A percentile compares a stretch with the other conserved stretches of the same genome.
Evolutionary conservation across 176 grass and related monocot species (phyloP).

Genomic region (Hordeum marinum): DNA sequence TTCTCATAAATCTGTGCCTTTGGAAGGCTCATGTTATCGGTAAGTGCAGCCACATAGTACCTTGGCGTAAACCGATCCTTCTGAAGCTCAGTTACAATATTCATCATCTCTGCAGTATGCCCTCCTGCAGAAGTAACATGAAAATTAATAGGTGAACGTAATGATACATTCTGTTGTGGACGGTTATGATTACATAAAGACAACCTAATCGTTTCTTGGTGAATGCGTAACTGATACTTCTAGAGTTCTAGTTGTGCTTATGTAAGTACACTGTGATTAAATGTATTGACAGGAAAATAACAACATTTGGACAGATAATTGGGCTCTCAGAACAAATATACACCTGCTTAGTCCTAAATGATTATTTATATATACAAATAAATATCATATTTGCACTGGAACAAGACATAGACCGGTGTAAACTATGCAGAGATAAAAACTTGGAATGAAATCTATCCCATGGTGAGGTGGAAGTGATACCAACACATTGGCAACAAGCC

Average conservation of each 20-base stretch:
- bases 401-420: not conserved
- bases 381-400: not conserved
- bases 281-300: not conserved
- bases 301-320: not conserved
- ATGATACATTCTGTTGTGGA: not conserved
- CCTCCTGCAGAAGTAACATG: slow-evolving; percentile 44
- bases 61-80: slow-evolving; percentile 78
- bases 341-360: not conserved
- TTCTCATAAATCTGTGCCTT: slow-evolving; percentile 82
- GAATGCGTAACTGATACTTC: not conserved
- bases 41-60: slow-evolving; percentile 82
- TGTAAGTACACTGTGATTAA: not conserved
- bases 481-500: not conserved
- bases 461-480: not conserved
- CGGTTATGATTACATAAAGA: not conserved
- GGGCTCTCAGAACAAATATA: not conserved
- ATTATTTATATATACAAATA: not conserved
- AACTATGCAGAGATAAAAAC: not conserved
- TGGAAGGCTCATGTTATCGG: slow-evolving; percentile 91
- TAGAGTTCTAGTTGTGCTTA: not conserved
- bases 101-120: slow-evolving; percentile 95
- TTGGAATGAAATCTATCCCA: not conserved
- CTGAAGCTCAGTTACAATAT: slow-evolving; percentile 57
- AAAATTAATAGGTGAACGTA: slow-evolving; percentile 10
- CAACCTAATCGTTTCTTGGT: slow-evolving; percentile 2